These are phyloP conservation scores for Marasmius fiardii DNA, from an alignment of 1,284 basidiomycete genomes.

Conservation along the genomic window DNA sequence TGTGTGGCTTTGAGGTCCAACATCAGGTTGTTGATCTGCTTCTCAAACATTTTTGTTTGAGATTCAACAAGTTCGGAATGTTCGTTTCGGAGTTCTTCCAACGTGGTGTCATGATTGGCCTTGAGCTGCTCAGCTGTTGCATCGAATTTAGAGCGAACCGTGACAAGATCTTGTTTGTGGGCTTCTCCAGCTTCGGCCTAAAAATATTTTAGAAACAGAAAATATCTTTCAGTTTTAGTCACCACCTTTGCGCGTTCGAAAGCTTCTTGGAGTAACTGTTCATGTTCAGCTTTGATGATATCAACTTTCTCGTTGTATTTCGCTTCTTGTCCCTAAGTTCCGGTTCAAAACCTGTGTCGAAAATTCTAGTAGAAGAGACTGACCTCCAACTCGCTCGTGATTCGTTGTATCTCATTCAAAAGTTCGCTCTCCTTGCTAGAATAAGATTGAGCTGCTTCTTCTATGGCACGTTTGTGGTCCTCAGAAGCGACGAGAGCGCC, in stretches of 20 bases:
- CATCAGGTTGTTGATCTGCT: slow-evolving; percentile 56
- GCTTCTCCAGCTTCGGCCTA: slow-evolving; percentile 64
- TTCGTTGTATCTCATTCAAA: slow-evolving; percentile 51
- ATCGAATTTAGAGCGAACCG: slow-evolving; percentile 63
- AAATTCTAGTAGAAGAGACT: slow-evolving; percentile 12
- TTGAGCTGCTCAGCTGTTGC: slow-evolving; percentile 67
- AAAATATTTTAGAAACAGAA: not conserved
- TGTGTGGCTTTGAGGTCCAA: slow-evolving; percentile 78
- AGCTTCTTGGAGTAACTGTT: slow-evolving; percentile 59
- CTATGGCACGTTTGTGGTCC: slow-evolving; percentile 44
- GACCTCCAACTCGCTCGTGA: slow-evolving; percentile 65
- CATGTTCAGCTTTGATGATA: slow-evolving; percentile 64
- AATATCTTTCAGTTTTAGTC: not conserved
- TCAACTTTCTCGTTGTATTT: slow-evolving; percentile 67
- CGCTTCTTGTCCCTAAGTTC: slow-evolving; percentile 58
- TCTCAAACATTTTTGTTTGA: slow-evolving; percentile 56
- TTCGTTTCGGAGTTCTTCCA: slow-evolving; percentile 60
- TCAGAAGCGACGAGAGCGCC: slow-evolving; percentile 42
- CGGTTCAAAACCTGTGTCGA: slow-evolving; percentile 9
- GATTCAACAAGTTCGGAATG: slow-evolving; percentile 56
- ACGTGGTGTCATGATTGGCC: slow-evolving; percentile 50
- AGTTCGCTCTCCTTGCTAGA: slow-evolving; percentile 52
- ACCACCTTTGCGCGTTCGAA: slow-evolving; percentile 76
- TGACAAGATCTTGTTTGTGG: slow-evolving; percentile 69
- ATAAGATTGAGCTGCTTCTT: slow-evolving; percentile 46